Base-by-base conservation (phyloP, 2,329 filamentous ascomycete genomes). In the Hirsutella minnesotensis region DNA sequence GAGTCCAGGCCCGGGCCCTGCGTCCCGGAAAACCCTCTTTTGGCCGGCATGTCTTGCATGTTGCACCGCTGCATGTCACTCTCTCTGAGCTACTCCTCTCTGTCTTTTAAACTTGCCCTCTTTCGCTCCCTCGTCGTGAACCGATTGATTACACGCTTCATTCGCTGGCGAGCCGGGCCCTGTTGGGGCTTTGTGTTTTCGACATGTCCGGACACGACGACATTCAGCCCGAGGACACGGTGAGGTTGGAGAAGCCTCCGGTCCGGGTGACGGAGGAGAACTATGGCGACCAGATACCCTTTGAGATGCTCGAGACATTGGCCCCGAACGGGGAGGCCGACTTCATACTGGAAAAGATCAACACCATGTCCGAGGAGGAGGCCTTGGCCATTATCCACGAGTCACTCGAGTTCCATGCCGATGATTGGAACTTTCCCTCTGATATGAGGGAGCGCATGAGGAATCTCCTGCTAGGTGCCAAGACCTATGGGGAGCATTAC, bases 371-470 rank as follows among this genome's bases (percentile, higher is more conserved):
- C 36, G 63, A 65, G 52, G 64, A 66, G 22, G 64, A 68, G 43
- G 66, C 66, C 0, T 22, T 65, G 5, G 59, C 55, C 21, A 66
- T 68, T 39, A 46, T 69, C 9, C 43, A 51, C 2, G 64, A 67
- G 47, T 54, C 59, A 0, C 48, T 63, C 40, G 51, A 55, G 16
- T 67, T 67, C 47, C 63, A 66, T 46, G 51, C 54, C 19, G 65
- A 68, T 42, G 66, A 68, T 49, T 67, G 64, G 62, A 67, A 67
- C 49, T 68, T 68, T 33, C 65, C 65, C 0, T 50, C 57, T 2
- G 61, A 64, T 4, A 68, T 67, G 64, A 53, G 63, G 20, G 56
- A 57, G n/a, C 62, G 62, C 16, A 66, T 69, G 61, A 48, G 52
- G 42, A 51, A 50, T n/a, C 54, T 67, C 1, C 47, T 68, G 2